A percentile compares a stretch with the other conserved stretches of the same genome.
Conservation (phyloP, 306 rosid genomes). For the Cicer chorassanicum region DNA sequence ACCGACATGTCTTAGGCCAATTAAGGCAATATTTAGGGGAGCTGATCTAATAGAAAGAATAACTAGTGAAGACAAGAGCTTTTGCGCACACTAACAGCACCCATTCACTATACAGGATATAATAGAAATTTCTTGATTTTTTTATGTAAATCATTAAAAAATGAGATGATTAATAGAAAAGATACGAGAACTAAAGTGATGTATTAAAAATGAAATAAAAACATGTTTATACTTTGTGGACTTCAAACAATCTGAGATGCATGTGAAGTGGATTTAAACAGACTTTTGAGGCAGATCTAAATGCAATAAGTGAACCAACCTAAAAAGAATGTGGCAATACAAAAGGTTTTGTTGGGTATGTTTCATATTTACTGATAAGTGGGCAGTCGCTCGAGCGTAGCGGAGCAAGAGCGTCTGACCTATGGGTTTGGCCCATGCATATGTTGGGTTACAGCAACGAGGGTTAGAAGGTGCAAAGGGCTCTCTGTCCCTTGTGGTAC, state of each 20-base stretch:
- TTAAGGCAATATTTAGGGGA: neutral
- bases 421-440: too few species aligned
- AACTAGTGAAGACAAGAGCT: constrained; percentile 1
- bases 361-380: too few species aligned
- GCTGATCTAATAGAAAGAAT: constrained; percentile 17
- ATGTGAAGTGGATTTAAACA: neutral
- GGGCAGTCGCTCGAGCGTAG: too few species aligned
- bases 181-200: neutral
- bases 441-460: too few species aligned
- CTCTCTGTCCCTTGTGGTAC: too few species aligned
- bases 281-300: constrained; percentile 6
- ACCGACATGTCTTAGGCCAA: constrained; percentile 19
- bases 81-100: neutral
- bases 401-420: too few species aligned
- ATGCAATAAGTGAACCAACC: constrained; percentile 7
- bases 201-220: neutral
- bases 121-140: neutral
- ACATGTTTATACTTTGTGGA: neutral
- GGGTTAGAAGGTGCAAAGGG: too few species aligned
- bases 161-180: neutral
- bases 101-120: constrained; percentile 16
- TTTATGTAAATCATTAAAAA: neutral
- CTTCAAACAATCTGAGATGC: neutral
- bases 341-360: neutral
- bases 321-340: neutral